phyloP scores from a whole-genome alignment of 2,329 filamentous ascomycete species.

The Simplicillium aogashimaense region DNA sequence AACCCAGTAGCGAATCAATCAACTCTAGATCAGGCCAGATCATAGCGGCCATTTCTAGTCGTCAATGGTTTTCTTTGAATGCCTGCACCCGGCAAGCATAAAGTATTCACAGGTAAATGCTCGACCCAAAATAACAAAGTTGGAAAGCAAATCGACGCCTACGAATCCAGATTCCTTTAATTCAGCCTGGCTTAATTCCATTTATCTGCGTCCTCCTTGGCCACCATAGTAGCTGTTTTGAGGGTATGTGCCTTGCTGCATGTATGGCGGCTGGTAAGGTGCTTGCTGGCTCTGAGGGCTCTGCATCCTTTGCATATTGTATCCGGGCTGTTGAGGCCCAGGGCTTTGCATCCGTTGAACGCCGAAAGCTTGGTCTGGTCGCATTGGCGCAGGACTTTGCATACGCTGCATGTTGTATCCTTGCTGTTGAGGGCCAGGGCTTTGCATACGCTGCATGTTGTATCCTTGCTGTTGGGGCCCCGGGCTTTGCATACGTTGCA shows the following conservation, averaged over 20 bases:
- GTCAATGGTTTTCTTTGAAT: too few species aligned
- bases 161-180: too few species aligned
- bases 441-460: conserved; percentile 7
- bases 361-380: conserved; percentile 2
- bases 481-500: conserved; percentile 5
- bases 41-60: too few species aligned
- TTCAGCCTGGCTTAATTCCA: too few species aligned
- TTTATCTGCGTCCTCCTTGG: too few species aligned
- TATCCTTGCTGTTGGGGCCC: conserved; percentile 3
- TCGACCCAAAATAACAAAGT: too few species aligned
- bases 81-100: too few species aligned
- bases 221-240: conserved; percentile 1
- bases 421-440: conserved; percentile 5
- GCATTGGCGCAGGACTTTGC: conserved; percentile 6
- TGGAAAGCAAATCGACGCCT: too few species aligned
- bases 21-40: too few species aligned
- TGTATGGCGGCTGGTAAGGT: conserved; percentile 2
- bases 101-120: too few species aligned
- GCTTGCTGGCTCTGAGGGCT: conserved; percentile 4
- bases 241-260: conserved; percentile 2
- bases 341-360: conserved; percentile 5
- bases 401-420: conserved; percentile 2
- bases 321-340: background rate
- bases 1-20: too few species aligned
- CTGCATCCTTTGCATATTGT: conserved; percentile 3